phyloP scores from a whole-genome alignment of 306 rosid genomes.

The Prunus fruticosa region DNA sequence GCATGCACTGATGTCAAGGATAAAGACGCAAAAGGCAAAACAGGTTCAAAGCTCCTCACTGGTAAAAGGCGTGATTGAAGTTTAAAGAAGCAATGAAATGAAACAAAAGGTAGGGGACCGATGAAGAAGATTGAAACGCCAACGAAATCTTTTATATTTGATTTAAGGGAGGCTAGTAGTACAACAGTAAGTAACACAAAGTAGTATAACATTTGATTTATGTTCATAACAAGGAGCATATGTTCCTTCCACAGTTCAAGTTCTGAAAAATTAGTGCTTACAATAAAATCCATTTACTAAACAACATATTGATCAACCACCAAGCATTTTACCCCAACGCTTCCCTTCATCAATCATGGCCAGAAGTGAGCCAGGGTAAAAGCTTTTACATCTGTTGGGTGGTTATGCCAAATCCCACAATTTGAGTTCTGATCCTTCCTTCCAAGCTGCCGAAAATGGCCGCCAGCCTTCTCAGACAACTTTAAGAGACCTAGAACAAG shows the following conservation, averaged over 20 bases:
- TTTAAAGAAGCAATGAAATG: background rate
- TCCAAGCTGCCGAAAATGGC: conserved; percentile 31
- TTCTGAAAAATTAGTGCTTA: conserved; percentile 45
- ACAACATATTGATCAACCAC: conserved; percentile 36
- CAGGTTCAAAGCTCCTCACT: background rate
- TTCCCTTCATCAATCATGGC: conserved; percentile 25
- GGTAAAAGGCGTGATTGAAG: background rate
- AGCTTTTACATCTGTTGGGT: conserved; percentile 25
- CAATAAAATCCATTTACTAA: conserved; percentile 40
- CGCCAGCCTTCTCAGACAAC: conserved; percentile 2
- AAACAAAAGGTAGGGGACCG: background rate
- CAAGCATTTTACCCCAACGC: conserved; percentile 29
- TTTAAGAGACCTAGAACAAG: conserved; percentile 8
- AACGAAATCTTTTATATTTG: conserved; percentile 30
- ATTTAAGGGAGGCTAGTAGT: too few relatives aligned
- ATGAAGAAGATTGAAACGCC: conserved; percentile 17
- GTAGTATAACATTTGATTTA: conserved; percentile 45
- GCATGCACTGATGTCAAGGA: conserved; percentile 1
- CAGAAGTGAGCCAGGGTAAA: conserved; percentile 34
- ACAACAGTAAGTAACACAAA: conserved; percentile 24
- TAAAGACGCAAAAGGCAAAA: conserved; percentile 8
- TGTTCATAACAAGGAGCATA: conserved; percentile 47
- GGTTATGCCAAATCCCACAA: conserved; percentile 42
- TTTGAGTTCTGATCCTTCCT: conserved; percentile 36
- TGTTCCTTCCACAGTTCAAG: conserved; percentile 34